A percentile compares a stretch with the other conserved stretches of the same genome.
These are phyloP conservation scores for Purshia tridentata DNA, from an alignment of 306 rosid species.

Conservation along the genomic window DNA sequence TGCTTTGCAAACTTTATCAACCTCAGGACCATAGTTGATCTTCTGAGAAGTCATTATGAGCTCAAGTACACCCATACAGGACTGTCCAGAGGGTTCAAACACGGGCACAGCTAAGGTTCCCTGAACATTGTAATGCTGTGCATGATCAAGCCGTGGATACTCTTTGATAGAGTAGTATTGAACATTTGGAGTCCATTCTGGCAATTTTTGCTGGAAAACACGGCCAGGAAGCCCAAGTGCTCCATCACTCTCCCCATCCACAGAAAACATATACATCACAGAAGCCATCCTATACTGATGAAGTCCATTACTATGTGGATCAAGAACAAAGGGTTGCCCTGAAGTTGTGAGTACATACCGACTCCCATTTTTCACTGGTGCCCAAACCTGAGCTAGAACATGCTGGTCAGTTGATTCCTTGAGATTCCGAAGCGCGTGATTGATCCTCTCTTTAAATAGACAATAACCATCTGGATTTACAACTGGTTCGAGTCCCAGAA, in stretches of 20 bases:
- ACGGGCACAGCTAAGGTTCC: constrained; percentile 87
- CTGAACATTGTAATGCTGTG: constrained; percentile 72
- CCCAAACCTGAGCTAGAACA: constrained; percentile 91
- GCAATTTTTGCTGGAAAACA: constrained; percentile 72
- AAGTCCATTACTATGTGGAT: constrained; percentile 64
- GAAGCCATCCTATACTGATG: constrained; percentile 73
- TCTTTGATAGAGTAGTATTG: constrained; percentile 73
- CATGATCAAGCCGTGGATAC: constrained; percentile 72
- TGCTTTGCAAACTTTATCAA: constrained; percentile 87
- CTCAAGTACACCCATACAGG: constrained; percentile 84
- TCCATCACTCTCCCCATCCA: constrained; percentile 61
- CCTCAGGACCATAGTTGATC: constrained; percentile 85
- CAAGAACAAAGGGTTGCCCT: constrained; percentile 87
- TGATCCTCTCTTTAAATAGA: constrained; percentile 75
- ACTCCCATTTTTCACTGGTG: constrained; percentile 60
- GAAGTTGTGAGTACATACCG: constrained; percentile 67
- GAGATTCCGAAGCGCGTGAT: constrained; percentile 71
- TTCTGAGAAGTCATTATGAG: constrained; percentile 73
- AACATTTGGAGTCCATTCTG: constrained; percentile 95
- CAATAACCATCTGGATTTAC: constrained; percentile 51
- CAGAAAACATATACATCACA: constrained; percentile 56
- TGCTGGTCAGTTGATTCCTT: constrained; percentile 69
- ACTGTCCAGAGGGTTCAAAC: constrained; percentile 66
- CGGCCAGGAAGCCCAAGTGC: constrained; percentile 78
- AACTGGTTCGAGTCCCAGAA: constrained; percentile 34